A percentile compares a stretch with the other conserved stretches of the same genome.
Evolutionary conservation across 192 early-diverging fungal genomes (phyloP).

Genomic region (Coemansia sp.): DNA sequence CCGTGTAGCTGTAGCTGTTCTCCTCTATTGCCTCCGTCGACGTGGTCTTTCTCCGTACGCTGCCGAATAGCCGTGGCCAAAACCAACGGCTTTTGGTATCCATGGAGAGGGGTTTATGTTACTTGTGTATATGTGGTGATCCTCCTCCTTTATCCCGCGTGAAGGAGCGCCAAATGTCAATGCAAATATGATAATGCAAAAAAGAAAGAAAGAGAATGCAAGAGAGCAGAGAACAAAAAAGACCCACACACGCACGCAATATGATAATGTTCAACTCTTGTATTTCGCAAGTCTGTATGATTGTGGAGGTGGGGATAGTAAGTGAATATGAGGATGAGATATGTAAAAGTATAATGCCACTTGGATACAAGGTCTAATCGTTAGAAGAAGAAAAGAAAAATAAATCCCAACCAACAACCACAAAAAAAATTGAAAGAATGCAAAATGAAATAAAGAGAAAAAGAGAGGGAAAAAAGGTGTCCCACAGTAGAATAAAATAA

Average conservation of each 20-base stretch:
- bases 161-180: neutral
- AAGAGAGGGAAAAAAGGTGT: neutral
- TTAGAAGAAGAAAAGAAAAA: constrained; percentile 2
- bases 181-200: constrained; percentile 1
- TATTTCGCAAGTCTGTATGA: too few species aligned
- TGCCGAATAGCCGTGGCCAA: constrained; percentile 27
- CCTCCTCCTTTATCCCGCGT: neutral
- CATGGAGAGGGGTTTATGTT: too few species aligned
- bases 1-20: neutral
- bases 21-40: neutral
- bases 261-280: too few species aligned
- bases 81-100: constrained; percentile 14
- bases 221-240: neutral
- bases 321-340: too few species aligned
- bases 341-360: too few species aligned
- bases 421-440: too few species aligned
- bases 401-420: neutral
- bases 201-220: neutral
- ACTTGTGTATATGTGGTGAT: neutral
- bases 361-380: neutral
- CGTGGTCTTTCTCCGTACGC: neutral
- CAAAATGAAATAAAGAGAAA: neutral
- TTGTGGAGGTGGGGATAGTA: too few species aligned
- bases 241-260: neutral
- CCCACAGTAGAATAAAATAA: neutral